phyloP scores from a whole-genome alignment of 1,139 yeast genomes.

The Sugiyamaella pinicola region DNA sequence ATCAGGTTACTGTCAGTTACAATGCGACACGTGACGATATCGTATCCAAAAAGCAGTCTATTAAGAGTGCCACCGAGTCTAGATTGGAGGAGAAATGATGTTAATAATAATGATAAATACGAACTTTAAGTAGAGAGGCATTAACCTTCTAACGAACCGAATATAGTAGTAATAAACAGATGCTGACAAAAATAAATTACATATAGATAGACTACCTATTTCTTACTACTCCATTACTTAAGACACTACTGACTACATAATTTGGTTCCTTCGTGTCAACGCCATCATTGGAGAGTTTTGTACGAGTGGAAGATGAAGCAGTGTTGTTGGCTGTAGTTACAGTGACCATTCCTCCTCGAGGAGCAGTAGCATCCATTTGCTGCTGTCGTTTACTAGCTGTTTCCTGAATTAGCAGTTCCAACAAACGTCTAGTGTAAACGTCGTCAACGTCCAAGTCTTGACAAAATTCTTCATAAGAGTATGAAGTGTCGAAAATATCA shows the following conservation, averaged over 20 bases:
- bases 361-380: neutral
- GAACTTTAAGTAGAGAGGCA: neutral
- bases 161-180: neutral
- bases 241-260: conserved; percentile 6
- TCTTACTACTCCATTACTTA: conserved; percentile 4
- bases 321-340: conserved; percentile 1
- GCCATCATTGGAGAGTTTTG: neutral
- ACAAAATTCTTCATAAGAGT: conserved; percentile 35
- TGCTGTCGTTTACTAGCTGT: conserved; percentile 28
- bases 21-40: conserved; percentile 66
- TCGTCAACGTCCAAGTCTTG: conserved; percentile 34
- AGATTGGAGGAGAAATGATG: conserved; percentile 29
- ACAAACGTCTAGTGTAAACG: conserved; percentile 26
- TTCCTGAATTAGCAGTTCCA: conserved; percentile 33
- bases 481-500: conserved; percentile 13
- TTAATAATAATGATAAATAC: neutral
- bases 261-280: conserved; percentile 2
- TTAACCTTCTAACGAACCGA: neutral
- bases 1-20: conserved; percentile 66
- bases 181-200: conserved; percentile 9
- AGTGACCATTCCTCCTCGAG: conserved; percentile 8
- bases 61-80: conserved; percentile 47
- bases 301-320: neutral
- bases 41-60: conserved; percentile 51
- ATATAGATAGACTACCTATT: conserved; percentile 7